These are phyloP conservation scores for Vaucheria bursata DNA, from an alignment of 352 stramenopile species.

Conservation along the genomic window DNA sequence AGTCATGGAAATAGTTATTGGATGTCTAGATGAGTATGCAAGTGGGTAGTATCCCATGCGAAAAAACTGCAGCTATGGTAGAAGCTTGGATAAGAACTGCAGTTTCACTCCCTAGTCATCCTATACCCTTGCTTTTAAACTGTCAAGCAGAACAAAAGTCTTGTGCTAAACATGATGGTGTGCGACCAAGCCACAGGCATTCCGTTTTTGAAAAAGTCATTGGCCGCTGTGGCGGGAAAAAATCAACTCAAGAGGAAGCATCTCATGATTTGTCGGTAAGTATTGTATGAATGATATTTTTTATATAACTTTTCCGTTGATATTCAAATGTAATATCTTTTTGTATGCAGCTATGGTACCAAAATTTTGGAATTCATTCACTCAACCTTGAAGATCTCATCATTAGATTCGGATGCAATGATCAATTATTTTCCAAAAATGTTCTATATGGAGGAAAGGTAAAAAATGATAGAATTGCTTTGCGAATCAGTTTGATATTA, in stretches of 20 bases:
- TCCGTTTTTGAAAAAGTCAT: not conserved
- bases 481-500: not conserved
- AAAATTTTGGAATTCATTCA: not conserved
- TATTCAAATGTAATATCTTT: not conserved
- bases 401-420: not conserved
- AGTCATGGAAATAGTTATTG: too few relatives aligned
- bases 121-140: not conserved
- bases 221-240: not conserved
- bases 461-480: not conserved
- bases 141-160: not conserved
- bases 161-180: not conserved
- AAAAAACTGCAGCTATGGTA: not conserved
- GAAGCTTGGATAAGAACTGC: not conserved
- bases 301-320: not conserved
- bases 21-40: conserved; percentile 1
- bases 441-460: not conserved
- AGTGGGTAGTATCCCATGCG: not conserved
- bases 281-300: not conserved
- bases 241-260: not conserved
- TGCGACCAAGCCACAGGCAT: not conserved
- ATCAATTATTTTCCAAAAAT: not conserved
- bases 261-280: not conserved
- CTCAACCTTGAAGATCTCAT: not conserved
- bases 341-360: not conserved
- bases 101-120: not conserved